Percentiles rank a stretch among this genome's conserved stretches.
Conservation (phyloP, 306 rosid genomes). For the Styphnolobium japonicum region DNA sequence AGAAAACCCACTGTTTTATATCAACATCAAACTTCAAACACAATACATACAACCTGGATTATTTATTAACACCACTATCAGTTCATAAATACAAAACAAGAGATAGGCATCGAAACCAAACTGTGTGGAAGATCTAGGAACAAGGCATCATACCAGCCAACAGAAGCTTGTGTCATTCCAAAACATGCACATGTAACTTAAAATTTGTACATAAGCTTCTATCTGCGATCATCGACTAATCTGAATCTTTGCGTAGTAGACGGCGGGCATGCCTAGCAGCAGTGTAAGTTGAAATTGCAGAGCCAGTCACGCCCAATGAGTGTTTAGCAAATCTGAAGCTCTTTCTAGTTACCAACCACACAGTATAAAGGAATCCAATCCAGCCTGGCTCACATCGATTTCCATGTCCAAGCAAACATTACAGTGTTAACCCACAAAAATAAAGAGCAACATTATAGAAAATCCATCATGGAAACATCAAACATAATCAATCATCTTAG, state of each 20-base stretch:
- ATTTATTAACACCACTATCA: constrained; percentile 3
- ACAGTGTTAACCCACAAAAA: constrained; percentile 14
- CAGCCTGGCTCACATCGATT: constrained; percentile 59
- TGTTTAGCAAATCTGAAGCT: constrained; percentile 64
- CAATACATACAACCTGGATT: constrained; percentile 19
- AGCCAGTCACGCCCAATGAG: constrained; percentile 57
- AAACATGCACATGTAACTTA: constrained; percentile 21
- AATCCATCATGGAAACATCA: constrained; percentile 10
- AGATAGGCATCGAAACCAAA: constrained; percentile 18
- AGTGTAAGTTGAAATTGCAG: constrained; percentile 65
- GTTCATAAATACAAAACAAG: constrained; percentile 8
- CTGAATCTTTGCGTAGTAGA: constrained; percentile 21
- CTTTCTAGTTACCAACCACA: constrained; percentile 68
- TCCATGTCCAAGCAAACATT: constrained; percentile 28
- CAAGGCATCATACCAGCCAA: constrained; percentile 18
- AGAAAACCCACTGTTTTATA: constrained; percentile 6
- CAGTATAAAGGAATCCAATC: constrained; percentile 73
- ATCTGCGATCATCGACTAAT: constrained; percentile 15
- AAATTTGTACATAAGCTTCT: constrained; percentile 31
- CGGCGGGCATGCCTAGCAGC: constrained; percentile 42
- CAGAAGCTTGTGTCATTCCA: constrained; percentile 6
- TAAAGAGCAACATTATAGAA: neutral
- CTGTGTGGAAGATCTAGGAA: constrained; percentile 9
- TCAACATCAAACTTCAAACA: constrained; percentile 15
- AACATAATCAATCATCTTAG: neutral